phyloP scores from a whole-genome alignment of 2,329 filamentous ascomycete species.

The Thielaviopsis musarum region DNA sequence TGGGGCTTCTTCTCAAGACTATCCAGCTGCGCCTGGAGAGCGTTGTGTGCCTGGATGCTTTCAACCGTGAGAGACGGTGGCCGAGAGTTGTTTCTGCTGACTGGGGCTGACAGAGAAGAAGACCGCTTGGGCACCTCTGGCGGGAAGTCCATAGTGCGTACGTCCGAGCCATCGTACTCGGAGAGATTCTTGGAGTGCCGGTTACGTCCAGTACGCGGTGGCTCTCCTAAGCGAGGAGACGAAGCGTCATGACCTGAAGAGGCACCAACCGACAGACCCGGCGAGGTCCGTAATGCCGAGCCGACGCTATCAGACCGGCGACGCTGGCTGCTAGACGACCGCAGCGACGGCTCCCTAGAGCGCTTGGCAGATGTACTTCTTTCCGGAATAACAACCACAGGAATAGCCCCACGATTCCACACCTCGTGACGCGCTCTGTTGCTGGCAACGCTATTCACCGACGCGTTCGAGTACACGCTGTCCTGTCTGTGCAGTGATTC shows the following conservation, averaged over 20 bases:
- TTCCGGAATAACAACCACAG: constrained; percentile 45
- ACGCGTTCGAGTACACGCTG: constrained; percentile 32
- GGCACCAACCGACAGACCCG: neutral
- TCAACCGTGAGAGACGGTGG: constrained; percentile 40
- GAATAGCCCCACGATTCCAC: constrained; percentile 41
- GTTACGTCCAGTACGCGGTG: constrained; percentile 14
- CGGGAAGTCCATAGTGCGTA: constrained; percentile 43
- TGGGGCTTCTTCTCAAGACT: constrained; percentile 3
- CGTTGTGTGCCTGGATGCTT: constrained; percentile 39
- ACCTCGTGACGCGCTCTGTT: constrained; percentile 40
- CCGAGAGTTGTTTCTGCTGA: constrained; percentile 39
- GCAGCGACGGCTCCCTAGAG: constrained; percentile 36
- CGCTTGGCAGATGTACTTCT: constrained; percentile 35
- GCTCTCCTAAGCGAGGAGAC: neutral
- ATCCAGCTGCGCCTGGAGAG: constrained; percentile 16
- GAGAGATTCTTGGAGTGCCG: constrained; percentile 28
- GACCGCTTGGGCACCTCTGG: constrained; percentile 38
- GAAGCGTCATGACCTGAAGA: neutral
- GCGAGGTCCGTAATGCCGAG: constrained; percentile 23
- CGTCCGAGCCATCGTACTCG: constrained; percentile 32
- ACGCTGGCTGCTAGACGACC: constrained; percentile 42
- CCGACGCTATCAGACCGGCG: constrained; percentile 35
- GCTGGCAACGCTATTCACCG: constrained; percentile 33
- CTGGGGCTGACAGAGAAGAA: constrained; percentile 46
- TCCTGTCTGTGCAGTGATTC: constrained; percentile 20